Conservation (phyloP, 2,329 filamentous ascomycete species). For the Fusarium hainanense region DNA sequence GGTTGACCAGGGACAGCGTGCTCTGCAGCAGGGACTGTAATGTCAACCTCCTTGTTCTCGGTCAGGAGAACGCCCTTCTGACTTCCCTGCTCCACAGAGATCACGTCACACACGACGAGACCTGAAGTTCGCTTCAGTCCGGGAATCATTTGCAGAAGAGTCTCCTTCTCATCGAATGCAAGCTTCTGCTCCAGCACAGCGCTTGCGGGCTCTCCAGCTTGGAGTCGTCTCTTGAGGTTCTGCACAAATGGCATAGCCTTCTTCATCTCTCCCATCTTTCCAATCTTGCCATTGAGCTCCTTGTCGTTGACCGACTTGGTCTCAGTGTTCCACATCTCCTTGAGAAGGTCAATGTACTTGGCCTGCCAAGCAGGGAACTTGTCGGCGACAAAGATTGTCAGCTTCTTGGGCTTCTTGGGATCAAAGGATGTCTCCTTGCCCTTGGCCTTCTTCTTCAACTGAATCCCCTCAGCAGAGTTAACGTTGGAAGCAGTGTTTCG, state of each 20-base stretch:
- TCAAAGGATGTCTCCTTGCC: conserved; percentile 89
- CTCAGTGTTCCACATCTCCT: conserved; percentile 72
- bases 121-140: conserved; percentile 80
- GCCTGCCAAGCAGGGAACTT: conserved; percentile 92
- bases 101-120: conserved; percentile 76
- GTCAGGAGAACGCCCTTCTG: conserved; percentile 70
- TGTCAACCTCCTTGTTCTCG: conserved; percentile 65
- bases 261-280: conserved; percentile 91
- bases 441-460: conserved; percentile 91
- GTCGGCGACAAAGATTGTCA: conserved; percentile 84
- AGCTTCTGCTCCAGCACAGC: conserved; percentile 86
- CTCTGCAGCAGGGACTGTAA: conserved; percentile 70
- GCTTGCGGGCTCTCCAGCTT: conserved; percentile 73
- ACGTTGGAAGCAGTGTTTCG: conserved; percentile 80
- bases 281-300: conserved; percentile 79
- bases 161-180: conserved; percentile 84
- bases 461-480: conserved; percentile 79
- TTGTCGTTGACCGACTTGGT: conserved; percentile 80
- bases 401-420: conserved; percentile 89
- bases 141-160: conserved; percentile 80
- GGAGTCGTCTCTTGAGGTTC: conserved; percentile 82
- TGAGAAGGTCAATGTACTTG: conserved; percentile 85
- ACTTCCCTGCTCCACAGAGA: conserved; percentile 76
- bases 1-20: conserved; percentile 84
- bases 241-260: conserved; percentile 99